Evolutionary conservation across 2,329 filamentous ascomycete genomes (phyloP), one percentile per base, ranked within the genome.

Genomic region (Epichloe hybrida): DNA sequence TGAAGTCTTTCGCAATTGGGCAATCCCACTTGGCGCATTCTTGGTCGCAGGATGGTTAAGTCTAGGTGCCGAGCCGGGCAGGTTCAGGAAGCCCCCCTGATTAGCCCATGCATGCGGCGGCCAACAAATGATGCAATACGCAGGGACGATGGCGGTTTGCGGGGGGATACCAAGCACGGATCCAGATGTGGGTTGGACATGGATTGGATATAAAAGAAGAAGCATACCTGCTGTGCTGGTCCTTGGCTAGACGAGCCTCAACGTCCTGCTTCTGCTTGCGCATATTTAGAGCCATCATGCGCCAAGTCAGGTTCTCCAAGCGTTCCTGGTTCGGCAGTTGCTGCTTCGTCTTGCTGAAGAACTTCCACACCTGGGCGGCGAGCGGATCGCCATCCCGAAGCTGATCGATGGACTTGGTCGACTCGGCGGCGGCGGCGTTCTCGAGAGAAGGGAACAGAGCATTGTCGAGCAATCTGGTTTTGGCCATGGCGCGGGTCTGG

Each of bases 231-330:
- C 27, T 40, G 7, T 53, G 46, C 23, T 34, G 52, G 9, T 50
- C 44, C 21, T 12, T 39, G 46, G 20, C 23, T 37, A 17, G 20
- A 20, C 50, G 46, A 15, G 69, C 70, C 61, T 72, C 73, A 65
- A 74, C 71, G 48, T 65, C 58, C 58, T 69, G 64, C 62, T 73
- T 74, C 59, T 75, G 75, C 65, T 76, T 83, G 62, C 74, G 74
- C 70, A 95, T 72, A 66, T 81, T 88, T 74, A 93, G 83, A 56
- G 90, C 85, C 91, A 97, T 97, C 90, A 97, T 95, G 64, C 93
- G 84, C 93, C 93, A 97, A 39, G 90, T 93, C 65, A 97, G 64
- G 64, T 98, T 98, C 73, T 95, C 90, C 86, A 97, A 91, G 67
- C 93, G 90, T 75, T 95, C 86, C 68, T 90, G 86, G 72, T 95